Conservation (phyloP, 768 basidiomycete species). For the Hericium rajendrae region DNA sequence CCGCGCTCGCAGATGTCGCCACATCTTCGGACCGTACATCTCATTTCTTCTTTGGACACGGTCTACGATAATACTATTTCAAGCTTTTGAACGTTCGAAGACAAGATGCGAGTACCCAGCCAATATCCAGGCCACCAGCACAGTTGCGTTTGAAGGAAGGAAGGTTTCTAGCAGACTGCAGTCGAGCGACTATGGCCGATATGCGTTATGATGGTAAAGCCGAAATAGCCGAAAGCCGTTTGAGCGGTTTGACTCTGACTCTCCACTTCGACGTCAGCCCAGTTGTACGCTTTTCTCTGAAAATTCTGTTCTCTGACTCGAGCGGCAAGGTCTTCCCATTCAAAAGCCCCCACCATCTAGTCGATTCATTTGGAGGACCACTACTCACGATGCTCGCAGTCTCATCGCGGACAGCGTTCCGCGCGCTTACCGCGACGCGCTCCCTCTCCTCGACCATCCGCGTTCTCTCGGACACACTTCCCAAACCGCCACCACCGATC, state of each 20-base stretch:
- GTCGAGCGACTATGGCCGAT: no score
- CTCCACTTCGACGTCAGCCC: not conserved
- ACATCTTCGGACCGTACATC: no score
- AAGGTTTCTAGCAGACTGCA: no score
- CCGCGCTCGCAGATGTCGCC: no score
- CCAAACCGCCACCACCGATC: conserved; percentile 70
- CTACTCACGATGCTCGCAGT: conserved; percentile 6
- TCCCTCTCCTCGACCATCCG: conserved; percentile 16
- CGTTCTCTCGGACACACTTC: conserved; percentile 24
- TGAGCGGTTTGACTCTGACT: not conserved
- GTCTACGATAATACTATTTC: no score
- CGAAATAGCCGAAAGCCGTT: not conserved
- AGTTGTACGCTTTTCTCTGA: not conserved
- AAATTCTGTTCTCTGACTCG: not conserved
- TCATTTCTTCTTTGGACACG: no score
- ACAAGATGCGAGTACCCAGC: no score
- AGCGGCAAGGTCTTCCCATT: not conserved
- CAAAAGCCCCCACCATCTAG: no score
- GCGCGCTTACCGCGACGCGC: conserved; percentile 10
- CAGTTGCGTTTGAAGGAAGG: no score
- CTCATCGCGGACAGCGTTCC: conserved; percentile 1
- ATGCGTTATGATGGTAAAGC: not conserved
- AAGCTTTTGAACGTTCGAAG: no score
- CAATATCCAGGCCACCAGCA: no score
- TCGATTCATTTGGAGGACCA: no score